Base-by-base conservation (phyloP, 148 eudicot species). In the Linanthus parryae region DNA sequence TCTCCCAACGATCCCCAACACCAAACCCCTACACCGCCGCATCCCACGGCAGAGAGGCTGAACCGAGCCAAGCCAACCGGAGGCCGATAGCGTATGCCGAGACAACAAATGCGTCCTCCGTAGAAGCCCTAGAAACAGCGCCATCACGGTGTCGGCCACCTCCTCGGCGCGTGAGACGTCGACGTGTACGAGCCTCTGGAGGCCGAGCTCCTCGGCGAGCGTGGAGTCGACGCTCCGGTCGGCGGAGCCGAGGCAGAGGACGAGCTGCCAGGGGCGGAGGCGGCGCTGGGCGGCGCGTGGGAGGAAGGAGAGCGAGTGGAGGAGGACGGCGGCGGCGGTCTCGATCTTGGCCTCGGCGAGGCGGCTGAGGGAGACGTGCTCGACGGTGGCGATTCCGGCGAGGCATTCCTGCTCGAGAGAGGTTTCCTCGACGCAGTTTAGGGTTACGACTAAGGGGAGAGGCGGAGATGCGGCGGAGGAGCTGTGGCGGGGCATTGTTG, bases 221-320 rank as follows among this genome's bases (percentile, higher is more conserved):
- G 99, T 78, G 31, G 99, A 79, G 58, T 92, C 99, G 11, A 79
- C 86, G 29, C 88, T 60, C 11, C 82, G 84, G 67, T 92, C 99
- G 48, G 87, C 45, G 41, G 99, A 92, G 38, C 99, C 99, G 53
- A 92, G 99, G 61, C 99, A 91, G 38, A 91, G 79, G 16, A 91
- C 68, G 49, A 91, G 89, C 73, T 83, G 95, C 84, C 87, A 74
- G 18, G 95, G 81, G 10, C 84, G 84, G 44, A 91, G 84, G 4
- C 94, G 98, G 56, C 98, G 84, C 49, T 91, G 98, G 19, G 98
- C 98, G 64, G 95, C 98, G 62, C 98, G 95, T 11, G 98, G 98
- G 63, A 91, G 94, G 70, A 81, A 91, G 5, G 94, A 72, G 58
- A 91, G 94, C 5, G 96, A 92, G 74, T 92, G 99, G 54, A 92